phyloP scores from a whole-genome alignment of 2,329 filamentous ascomycete species.

The Scedosporium apiospermum region DNA sequence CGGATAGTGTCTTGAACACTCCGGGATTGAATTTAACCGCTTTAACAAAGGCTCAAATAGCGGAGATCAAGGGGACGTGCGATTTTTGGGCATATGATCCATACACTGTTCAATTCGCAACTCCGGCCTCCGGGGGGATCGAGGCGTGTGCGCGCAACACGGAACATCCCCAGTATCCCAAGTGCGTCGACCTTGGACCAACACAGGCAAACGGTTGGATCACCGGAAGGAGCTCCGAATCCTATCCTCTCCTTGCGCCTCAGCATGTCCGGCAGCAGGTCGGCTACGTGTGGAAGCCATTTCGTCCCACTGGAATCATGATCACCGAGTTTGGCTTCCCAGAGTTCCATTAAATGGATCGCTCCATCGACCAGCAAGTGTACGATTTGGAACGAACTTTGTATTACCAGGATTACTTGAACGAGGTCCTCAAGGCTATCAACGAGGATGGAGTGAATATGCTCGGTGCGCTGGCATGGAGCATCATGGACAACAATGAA shows the following conservation, averaged over 20 bases:
- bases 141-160: constrained; percentile 36
- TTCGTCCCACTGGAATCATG: constrained; percentile 33
- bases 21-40: no score
- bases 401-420: constrained; percentile 46
- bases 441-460: constrained; percentile 47
- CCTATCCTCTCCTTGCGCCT: constrained; percentile 50
- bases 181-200: no score
- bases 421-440: constrained; percentile 44
- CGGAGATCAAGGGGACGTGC: constrained; percentile 36
- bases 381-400: constrained; percentile 42
- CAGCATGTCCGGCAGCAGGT: constrained; percentile 46
- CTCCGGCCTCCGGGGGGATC: constrained; percentile 35
- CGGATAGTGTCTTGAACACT: no score
- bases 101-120: constrained; percentile 47
- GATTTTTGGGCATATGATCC: constrained; percentile 51
- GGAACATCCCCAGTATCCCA: no score
- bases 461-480: constrained; percentile 45
- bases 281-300: constrained; percentile 51
- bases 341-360: constrained; percentile 34
- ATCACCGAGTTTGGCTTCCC: constrained; percentile 51
- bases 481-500: constrained; percentile 42
- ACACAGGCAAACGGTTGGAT: no score
- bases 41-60: constrained; percentile 37
- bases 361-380: constrained; percentile 36
- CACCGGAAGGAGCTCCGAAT: no score